Base-by-base conservation (phyloP, 2,329 filamentous ascomycete species). In the Zasmidium angulare region DNA sequence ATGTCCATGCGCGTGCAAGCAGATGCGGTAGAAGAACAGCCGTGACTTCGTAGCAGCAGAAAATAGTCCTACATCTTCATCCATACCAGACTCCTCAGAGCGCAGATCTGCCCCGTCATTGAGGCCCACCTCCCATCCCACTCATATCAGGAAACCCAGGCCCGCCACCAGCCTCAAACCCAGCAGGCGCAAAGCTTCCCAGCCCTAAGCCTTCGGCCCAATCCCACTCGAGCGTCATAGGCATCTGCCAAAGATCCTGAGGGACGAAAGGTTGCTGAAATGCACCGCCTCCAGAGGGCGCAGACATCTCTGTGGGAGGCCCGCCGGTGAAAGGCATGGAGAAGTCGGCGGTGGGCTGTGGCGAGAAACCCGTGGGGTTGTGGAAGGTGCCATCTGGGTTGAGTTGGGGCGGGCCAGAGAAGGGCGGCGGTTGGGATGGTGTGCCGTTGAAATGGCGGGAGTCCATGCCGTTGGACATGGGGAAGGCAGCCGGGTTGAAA, bases 171-270 rank as follows among this genome's bases (percentile, higher is more conserved):
- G 46, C 51, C 19, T 59, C 61, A 43, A 63, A 61, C 43, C 52
- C 59, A 10, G 65, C 70, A 3, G 68, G 68, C 9, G 71, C 69
- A 52, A 73, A 72, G 52, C 65, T 67, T 1, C 70, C 69, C 36
- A 71, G 53, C 3, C 70, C 70, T n/a, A 73, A 48, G 1, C 71
- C 71, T 50, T 82, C 80, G 1, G 78, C 84, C 87, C 87, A 90
- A 65, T 89, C 91, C 92, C 93, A 97, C 72, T 98, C 93, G 21
- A 98, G 82, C 2, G 91, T 96, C 88, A 96, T 96, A 1, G 93
- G 93, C 85, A 98, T 88, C 74, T 93, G 89, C 86, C 95, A 99
- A 23, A 98, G 77, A 76, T 98, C 95, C 68, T 93, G 91, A 3
- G 95, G 93, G 21, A 98, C 86, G 69, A 96, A 89, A 0, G 93